These are phyloP conservation scores for Epicoccum sorghinum DNA, from an alignment of 2,329 filamentous ascomycete genomes.

Conservation along the genomic window DNA sequence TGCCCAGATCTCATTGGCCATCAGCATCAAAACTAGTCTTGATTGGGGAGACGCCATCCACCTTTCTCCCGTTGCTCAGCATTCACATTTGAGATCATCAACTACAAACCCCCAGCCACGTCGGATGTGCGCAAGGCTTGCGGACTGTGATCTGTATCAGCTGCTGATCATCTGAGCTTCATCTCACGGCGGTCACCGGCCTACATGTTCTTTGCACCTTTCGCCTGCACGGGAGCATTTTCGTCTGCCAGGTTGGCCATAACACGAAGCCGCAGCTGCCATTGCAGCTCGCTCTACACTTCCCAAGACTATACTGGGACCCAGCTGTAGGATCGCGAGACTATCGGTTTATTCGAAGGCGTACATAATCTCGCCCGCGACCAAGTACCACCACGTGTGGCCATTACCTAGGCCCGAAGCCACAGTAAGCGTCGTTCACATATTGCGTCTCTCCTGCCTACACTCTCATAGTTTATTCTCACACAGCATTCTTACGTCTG, in stretches of 20 bases:
- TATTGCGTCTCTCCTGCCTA: background rate
- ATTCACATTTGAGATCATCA: constrained; percentile 24
- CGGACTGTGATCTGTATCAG: background rate
- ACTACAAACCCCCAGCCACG: constrained; percentile 28
- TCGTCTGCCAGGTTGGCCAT: constrained; percentile 32
- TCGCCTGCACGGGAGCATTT: constrained; percentile 37
- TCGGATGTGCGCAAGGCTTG: constrained; percentile 18
- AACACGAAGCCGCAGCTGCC: constrained; percentile 20
- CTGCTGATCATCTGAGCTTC: background rate
- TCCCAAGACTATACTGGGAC: background rate
- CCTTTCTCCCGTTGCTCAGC: no score
- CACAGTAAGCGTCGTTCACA: constrained; percentile 30
- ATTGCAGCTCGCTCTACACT: constrained; percentile 12
- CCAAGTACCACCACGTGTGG: constrained; percentile 29
- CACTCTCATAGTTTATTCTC: background rate
- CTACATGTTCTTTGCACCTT: constrained; percentile 16
- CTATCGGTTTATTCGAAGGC: background rate
- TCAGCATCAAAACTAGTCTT: constrained; percentile 5
- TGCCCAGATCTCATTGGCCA: constrained; percentile 10
- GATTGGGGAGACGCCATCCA: constrained; percentile 4
- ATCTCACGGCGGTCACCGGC: constrained; percentile 6
- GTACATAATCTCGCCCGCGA: constrained; percentile 18
- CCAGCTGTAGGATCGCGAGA: background rate
- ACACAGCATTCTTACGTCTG: background rate
- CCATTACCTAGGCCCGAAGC: constrained; percentile 13